Evolutionary conservation across 2,329 filamentous ascomycete species (phyloP), one percentile per base, ranked within the genome.

Genomic region (Lecanosticta acicola): DNA sequence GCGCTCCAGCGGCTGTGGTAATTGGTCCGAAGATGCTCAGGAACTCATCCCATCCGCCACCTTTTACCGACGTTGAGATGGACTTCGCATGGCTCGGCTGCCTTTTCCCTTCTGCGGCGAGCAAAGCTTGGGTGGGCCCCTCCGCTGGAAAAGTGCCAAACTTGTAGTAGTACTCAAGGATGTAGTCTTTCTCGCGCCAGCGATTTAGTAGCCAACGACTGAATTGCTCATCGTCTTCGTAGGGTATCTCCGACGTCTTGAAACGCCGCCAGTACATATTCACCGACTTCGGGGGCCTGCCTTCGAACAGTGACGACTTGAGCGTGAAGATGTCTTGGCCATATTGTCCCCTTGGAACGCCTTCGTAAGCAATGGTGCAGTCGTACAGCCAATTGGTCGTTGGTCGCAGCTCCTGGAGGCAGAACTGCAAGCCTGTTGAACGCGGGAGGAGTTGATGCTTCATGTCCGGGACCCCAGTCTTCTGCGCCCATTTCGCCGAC

Each of bases 261-360:
- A 94, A 96, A 8, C 89, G 82, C 43, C 93, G 81, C 88, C 91
- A 98, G 68, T 94, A 85, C 73, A 97, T 90, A 68, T 96, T 97
- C 60, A 97, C 90, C 1, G 89, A 95, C 65, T 90, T 95, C 1
- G 91, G 93, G 0, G 90, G 84, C 1, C 87, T 81, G 10, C 93
- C 90, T 65, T 93, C 81, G 52, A 96, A 83, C 63, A 93, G 95
- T 3, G 88, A 94, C 39, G 89, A 89, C 2, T 80, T 79, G 3
- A 98, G 74, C 0, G 87, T 90, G 67, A 94, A 97, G 59, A 87
- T 85, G 39, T 94, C 81, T 64, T 97, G 90, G n/a, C 91, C 90
- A 56, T 84, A 96, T 58, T 85, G 78, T 32, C 71, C 72, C 74
- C 77, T 90, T 81, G 87, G 86, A 35, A 95, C 80, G 11, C 93